Conservation (phyloP, 768 basidiomycete genomes). For the Termitomyces sp. region DNA sequence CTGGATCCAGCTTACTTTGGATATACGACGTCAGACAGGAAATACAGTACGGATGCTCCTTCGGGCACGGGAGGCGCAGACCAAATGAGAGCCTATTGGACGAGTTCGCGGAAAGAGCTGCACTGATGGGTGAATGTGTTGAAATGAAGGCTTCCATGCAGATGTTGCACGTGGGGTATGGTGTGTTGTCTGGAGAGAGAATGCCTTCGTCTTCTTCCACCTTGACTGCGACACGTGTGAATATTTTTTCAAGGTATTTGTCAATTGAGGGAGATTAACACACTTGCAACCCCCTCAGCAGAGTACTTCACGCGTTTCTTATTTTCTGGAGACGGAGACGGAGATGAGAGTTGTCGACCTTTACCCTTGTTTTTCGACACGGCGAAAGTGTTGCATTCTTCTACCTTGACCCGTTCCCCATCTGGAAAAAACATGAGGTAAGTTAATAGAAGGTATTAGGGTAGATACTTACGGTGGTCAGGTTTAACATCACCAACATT, state of each 20-base stretch:
- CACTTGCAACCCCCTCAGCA: background rate
- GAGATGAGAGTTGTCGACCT: slow-evolving; percentile 4
- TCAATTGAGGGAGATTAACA: background rate
- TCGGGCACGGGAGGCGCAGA: slow-evolving; percentile 29
- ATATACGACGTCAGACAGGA: slow-evolving; percentile 32
- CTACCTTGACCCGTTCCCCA: background rate
- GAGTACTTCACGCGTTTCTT: slow-evolving; percentile 3
- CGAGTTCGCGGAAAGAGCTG: slow-evolving; percentile 29
- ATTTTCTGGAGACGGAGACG: no score
- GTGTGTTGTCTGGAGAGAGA: background rate
- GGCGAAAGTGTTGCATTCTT: background rate
- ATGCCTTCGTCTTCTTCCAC: background rate
- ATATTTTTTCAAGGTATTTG: background rate
- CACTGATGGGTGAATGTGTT: slow-evolving; percentile 28
- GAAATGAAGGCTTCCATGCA: slow-evolving; percentile 34
- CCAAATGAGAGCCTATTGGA: slow-evolving; percentile 32
- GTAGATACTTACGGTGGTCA: background rate
- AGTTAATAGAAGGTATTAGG: background rate
- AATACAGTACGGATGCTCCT: slow-evolving; percentile 31
- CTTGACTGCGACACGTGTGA: background rate
- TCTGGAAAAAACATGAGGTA: no score
- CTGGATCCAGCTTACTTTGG: slow-evolving; percentile 30
- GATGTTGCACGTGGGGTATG: slow-evolving; percentile 30
- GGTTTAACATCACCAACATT: background rate
- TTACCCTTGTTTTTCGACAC: slow-evolving; percentile 5